Percentiles rank a stretch among this genome's conserved stretches.
These are phyloP conservation scores for Leccinum barrowsii DNA, from an alignment of 768 basidiomycete species.

Conservation along the genomic window DNA sequence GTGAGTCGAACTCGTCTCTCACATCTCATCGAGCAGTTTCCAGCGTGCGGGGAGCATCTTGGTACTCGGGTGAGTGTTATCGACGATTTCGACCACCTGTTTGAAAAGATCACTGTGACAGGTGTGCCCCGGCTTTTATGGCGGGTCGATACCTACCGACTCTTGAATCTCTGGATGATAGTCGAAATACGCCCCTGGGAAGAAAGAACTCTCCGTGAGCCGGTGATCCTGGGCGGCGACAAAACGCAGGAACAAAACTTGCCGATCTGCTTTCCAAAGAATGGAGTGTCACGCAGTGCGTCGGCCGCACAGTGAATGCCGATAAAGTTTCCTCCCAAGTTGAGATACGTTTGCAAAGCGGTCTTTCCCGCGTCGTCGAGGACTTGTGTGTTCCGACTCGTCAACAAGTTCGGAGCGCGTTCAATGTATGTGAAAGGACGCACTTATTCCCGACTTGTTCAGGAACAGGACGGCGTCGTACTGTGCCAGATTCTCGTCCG, in stretches of 20 bases:
- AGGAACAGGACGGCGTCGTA: slow-evolving; percentile 72
- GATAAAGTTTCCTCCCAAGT: slow-evolving; percentile 67
- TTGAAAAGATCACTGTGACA: background rate
- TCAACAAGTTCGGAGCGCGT: background rate
- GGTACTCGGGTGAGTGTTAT: slow-evolving; percentile 59
- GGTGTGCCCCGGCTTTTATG: background rate
- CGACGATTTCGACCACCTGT: slow-evolving; percentile 58
- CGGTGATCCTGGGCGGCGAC: background rate
- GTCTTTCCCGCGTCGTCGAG: slow-evolving; percentile 55
- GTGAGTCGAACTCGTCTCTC: slow-evolving; percentile 14
- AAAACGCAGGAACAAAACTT: background rate
- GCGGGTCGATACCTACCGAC: slow-evolving; percentile 43
- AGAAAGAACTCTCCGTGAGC: background rate
- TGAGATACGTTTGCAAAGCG: slow-evolving; percentile 62
- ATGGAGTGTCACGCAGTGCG: slow-evolving; percentile 52
- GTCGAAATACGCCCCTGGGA: slow-evolving; percentile 61
- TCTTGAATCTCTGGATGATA: slow-evolving; percentile 65
- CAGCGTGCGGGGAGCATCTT: slow-evolving; percentile 48
- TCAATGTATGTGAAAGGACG: slow-evolving; percentile 10
- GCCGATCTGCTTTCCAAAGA: slow-evolving; percentile 60
- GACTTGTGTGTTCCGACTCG: slow-evolving; percentile 30
- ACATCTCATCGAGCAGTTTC: slow-evolving; percentile 62
- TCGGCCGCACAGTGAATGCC: slow-evolving; percentile 68
- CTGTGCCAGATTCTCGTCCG: slow-evolving; percentile 44
- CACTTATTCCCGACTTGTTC: slow-evolving; percentile 66